Evolutionary conservation across 495 filamentous ascomycete species (phyloP).

Genomic region (Choiromyces venosus): DNA sequence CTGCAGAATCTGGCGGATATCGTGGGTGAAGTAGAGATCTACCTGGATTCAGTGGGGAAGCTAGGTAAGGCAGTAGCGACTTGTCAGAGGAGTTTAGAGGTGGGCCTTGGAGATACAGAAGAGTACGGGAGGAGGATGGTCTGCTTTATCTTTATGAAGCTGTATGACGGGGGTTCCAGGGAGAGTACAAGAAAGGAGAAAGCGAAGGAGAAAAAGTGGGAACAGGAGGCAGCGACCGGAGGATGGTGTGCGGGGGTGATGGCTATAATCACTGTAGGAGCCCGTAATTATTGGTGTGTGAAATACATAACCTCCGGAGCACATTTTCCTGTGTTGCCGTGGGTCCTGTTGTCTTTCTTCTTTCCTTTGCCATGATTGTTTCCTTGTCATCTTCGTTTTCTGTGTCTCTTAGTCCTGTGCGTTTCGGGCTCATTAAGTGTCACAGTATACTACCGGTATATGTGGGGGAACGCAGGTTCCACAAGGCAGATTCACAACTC

Average conservation of each 20-base stretch:
- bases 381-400: too few species aligned
- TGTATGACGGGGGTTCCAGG: not conserved
- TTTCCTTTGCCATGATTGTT: too few species aligned
- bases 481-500: too few species aligned
- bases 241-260: not conserved
- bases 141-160: not conserved
- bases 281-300: too few species aligned
- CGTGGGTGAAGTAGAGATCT: constrained; percentile 8
- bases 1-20: not conserved
- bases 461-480: too few species aligned
- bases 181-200: not conserved
- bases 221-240: not conserved
- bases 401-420: too few species aligned
- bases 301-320: too few species aligned
- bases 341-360: too few species aligned
- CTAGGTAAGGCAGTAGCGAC: not conserved
- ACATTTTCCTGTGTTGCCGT: too few species aligned
- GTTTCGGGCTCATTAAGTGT: too few species aligned
- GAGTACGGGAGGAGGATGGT: not conserved
- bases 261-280: too few species aligned
- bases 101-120: not conserved
- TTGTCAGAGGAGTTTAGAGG: not conserved
- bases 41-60: constrained; percentile 18
- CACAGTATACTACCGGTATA: too few species aligned
- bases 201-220: not conserved